Base-by-base conservation (phyloP, 2,329 filamentous ascomycete species). In the Verticillium albo-atrum region DNA sequence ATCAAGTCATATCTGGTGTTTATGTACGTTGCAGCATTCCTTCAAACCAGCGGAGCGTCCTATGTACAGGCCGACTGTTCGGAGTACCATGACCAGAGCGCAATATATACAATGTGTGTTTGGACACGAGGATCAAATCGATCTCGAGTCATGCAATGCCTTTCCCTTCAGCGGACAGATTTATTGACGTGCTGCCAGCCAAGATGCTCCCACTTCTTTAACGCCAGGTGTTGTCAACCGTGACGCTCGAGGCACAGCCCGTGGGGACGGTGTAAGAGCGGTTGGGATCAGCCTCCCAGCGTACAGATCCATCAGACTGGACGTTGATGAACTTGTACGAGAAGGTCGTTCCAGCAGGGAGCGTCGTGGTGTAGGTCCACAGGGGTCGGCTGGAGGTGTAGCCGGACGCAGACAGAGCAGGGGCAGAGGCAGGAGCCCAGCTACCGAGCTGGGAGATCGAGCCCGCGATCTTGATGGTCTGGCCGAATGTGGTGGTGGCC, bases 291-390 rank as follows among this genome's bases (percentile, higher is more conserved):
- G 76, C 80, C 71, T 88, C 85, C 85, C 85, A 89, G 0, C 74
- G 77, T 5, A 85, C 74, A 0, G 69, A 71, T 0, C 84, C 83
- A 64, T 77, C 74, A 1, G 67, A 68, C n/a, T 74, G 75, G 50
- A 84, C 78, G 64, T 80, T 81, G 63, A 89, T 77, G 65, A 83
- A 89, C 71, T 89, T 88, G 68, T 87, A 89, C 69, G 82, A 68
- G 60, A 89, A 79, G 0, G 68, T 73, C 0, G 74, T 78, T 1
- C 83, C 85, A 0, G 83, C 77, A 0, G 80, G 75, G 10, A 89
- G 68, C 26, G 70, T 77, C 37, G 87, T 66, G 0, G 78, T 81
- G 3, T 68, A 72, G 10, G 72, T 78, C 86, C 86, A 89, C 10
- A 86, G 58, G 0, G 77, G 81, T 61, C 84, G 80, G 4, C 71